These are phyloP conservation scores for Paecilomyces dactylethromorphus DNA, from an alignment of 2,329 filamentous ascomycete species.

Conservation along the genomic window DNA sequence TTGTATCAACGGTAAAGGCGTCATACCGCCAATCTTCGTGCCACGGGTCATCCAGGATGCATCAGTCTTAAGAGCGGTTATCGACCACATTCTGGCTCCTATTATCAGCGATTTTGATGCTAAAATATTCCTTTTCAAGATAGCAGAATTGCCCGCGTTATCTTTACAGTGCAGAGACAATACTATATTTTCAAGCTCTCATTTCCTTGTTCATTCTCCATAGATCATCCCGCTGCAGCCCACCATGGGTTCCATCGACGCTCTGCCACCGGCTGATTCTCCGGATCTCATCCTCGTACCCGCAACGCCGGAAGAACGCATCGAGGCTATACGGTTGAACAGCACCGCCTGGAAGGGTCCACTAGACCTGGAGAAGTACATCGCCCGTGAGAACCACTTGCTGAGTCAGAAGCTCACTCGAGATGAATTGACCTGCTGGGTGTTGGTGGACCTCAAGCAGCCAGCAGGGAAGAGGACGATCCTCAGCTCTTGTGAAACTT, in stretches of 20 bases:
- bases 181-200: not conserved
- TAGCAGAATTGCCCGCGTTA: not conserved
- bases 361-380: constrained; percentile 49
- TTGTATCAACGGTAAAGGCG: constrained; percentile 3
- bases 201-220: not conserved
- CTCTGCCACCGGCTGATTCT: constrained; percentile 44
- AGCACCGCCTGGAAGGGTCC: constrained; percentile 53
- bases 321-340: constrained; percentile 48
- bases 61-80: not conserved
- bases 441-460: constrained; percentile 45
- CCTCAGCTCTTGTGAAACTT: constrained; percentile 54
- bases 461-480: constrained; percentile 38
- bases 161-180: not conserved
- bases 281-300: constrained; percentile 48
- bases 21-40: constrained; percentile 1
- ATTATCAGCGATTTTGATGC: not conserved
- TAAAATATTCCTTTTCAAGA: not conserved
- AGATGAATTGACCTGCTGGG: constrained; percentile 54
- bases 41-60: not conserved
- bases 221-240: not conserved
- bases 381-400: constrained; percentile 51
- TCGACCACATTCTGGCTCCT: not conserved
- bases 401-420: constrained; percentile 45
- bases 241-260: constrained; percentile 31
- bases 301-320: constrained; percentile 49